A percentile compares a stretch with the other conserved stretches of the same genome.
Conservation (phyloP, 441 rosid genomes). For the Erodium trifolium region DNA sequence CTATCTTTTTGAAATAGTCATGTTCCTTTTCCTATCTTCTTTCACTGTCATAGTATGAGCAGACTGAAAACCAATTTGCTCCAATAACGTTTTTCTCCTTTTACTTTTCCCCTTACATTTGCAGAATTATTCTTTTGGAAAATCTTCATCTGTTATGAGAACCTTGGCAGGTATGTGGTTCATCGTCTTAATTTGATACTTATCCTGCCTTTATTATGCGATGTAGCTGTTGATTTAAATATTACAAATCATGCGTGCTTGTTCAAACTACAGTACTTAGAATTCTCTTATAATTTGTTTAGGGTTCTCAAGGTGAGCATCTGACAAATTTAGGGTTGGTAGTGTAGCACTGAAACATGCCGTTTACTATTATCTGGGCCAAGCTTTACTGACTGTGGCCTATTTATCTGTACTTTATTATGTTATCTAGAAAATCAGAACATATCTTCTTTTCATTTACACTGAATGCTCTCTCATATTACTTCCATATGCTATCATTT, state of each 20-base stretch:
- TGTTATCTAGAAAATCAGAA: too few species aligned
- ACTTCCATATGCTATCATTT: background rate
- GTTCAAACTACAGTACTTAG: background rate
- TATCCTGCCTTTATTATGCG: constrained; percentile 9
- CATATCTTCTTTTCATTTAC: too few species aligned
- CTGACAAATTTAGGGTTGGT: background rate
- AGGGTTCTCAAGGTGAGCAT: background rate
- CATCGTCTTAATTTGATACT: constrained; percentile 14
- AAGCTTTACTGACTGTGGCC: background rate
- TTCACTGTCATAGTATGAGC: background rate
- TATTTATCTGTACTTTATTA: too few species aligned
- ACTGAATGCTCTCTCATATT: too few species aligned
- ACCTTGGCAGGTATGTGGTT: constrained; percentile 72
- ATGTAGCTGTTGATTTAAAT: constrained; percentile 1
- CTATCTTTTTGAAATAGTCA: constrained; percentile 13
- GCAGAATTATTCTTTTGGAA: constrained; percentile 92
- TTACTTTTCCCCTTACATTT: constrained; percentile 7
- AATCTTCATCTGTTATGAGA: constrained; percentile 83
- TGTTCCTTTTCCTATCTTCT: background rate
- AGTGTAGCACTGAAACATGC: background rate
- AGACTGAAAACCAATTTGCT: constrained; percentile 19
- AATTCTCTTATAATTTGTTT: background rate
- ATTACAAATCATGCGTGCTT: background rate
- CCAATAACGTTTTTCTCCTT: constrained; percentile 16
- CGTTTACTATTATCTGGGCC: background rate